phyloP scores from a whole-genome alignment of 495 filamentous ascomycete genomes.

The Aspergillus mulundensis region DNA sequence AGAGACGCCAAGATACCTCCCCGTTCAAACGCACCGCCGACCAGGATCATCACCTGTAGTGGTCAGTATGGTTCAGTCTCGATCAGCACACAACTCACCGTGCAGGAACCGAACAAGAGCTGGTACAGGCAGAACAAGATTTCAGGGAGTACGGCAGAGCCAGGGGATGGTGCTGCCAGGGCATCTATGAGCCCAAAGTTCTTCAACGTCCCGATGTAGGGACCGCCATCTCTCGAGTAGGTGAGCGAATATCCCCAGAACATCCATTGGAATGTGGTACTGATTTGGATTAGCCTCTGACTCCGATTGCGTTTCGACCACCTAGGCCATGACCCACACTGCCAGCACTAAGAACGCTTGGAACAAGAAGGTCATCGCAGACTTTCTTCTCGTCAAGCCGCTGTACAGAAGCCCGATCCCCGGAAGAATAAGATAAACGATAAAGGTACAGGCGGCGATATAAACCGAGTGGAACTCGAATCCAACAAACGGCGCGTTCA shows the following conservation, averaged over 20 bases:
- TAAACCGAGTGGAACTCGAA: conserved; percentile 50
- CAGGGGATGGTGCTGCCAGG: conserved; percentile 46
- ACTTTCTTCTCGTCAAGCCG: conserved; percentile 55
- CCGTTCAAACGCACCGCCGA: conserved; percentile 53
- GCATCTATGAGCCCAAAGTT: conserved; percentile 54
- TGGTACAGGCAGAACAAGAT: conserved; percentile 57
- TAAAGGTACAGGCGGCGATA: conserved; percentile 46
- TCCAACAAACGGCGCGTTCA: conserved; percentile 48
- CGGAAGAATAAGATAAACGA: conserved; percentile 59
- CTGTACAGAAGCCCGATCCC: conserved; percentile 57
- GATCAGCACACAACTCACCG: conserved; percentile 28
- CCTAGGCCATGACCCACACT: conserved; percentile 25
- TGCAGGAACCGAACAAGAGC: conserved; percentile 54
- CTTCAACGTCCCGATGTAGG: conserved; percentile 51
- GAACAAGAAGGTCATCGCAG: conserved; percentile 52
- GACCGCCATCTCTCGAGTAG: conserved; percentile 46
- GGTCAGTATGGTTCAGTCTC: conserved; percentile 4
- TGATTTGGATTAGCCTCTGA: conserved; percentile 3
- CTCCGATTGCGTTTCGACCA: background rate
- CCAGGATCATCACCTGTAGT: conserved; percentile 44
- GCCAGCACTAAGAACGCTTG: conserved; percentile 52
- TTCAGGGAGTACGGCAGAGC: conserved; percentile 48
- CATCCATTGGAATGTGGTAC: conserved; percentile 52
- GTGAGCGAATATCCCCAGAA: conserved; percentile 57
- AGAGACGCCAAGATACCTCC: conserved; percentile 53